Evolutionary conservation across 2,329 filamentous ascomycete genomes (phyloP).

Genomic region (Alternaria triticimaculans): DNA sequence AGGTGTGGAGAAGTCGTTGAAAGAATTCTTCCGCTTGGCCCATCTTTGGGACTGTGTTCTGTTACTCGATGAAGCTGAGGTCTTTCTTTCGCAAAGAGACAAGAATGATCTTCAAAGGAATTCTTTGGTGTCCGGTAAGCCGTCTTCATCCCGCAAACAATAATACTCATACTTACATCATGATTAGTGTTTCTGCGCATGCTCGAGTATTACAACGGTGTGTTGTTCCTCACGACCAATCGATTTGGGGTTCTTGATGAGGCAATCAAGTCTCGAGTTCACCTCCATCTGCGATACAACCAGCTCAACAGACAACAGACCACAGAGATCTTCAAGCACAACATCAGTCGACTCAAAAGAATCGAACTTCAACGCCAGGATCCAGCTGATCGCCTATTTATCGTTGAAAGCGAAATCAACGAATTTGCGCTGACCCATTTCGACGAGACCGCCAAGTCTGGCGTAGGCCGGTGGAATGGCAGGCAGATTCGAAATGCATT

Average conservation of each 20-base stretch:
- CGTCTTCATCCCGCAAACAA: background rate
- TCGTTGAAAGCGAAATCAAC: background rate
- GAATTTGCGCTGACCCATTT: background rate
- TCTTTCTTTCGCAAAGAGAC: background rate
- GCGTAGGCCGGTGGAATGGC: background rate
- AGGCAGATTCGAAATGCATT: background rate
- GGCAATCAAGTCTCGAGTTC: conserved; percentile 21
- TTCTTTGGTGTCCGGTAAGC: background rate
- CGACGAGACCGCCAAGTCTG: background rate
- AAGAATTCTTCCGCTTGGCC: background rate
- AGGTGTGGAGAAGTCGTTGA: background rate
- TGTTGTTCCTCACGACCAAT: conserved; percentile 54
- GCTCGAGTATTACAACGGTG: conserved; percentile 53
- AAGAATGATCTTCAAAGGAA: background rate
- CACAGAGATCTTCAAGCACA: background rate
- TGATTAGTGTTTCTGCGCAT: conserved; percentile 35
- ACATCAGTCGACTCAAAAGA: background rate
- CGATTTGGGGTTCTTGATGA: conserved; percentile 49
- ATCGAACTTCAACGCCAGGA: background rate
- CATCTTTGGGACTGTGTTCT: background rate
- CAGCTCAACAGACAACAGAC: background rate
- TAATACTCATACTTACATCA: fast-evolving
- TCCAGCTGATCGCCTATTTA: background rate
- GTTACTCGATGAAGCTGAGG: background rate
- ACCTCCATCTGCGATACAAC: background rate